These are phyloP conservation scores for Thalassiosira exigua DNA, from an alignment of 352 stramenopile species.

Conservation along the genomic window DNA sequence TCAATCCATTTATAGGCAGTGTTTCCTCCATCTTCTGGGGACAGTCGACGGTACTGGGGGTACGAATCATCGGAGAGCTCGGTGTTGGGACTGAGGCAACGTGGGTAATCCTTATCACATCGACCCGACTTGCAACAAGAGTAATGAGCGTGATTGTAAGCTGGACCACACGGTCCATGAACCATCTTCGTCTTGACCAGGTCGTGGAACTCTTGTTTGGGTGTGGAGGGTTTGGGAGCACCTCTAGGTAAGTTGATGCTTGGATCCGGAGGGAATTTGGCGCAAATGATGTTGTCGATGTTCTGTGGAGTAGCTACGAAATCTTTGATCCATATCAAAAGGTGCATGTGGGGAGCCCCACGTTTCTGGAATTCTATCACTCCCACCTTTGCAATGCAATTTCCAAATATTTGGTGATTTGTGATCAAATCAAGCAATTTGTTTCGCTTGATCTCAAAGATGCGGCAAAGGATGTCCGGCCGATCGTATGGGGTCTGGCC, in stretches of 20 bases:
- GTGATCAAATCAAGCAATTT: constrained; percentile 19
- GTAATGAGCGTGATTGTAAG: neutral
- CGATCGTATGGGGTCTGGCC: constrained; percentile 18
- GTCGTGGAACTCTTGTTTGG: constrained; percentile 8
- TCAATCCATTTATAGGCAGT: constrained; percentile 9
- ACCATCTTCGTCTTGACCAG: constrained; percentile 26
- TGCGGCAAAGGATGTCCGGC: constrained; percentile 30
- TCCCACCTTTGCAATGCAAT: constrained; percentile 48
- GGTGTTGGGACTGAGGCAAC: constrained; percentile 1
- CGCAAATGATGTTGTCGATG: constrained; percentile 17
- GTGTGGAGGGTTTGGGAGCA: neutral
- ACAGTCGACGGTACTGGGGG: constrained; percentile 14
- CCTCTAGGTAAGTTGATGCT: neutral
- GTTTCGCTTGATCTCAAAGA: constrained; percentile 42
- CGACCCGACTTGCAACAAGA: constrained; percentile 3
- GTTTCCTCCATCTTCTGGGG: constrained; percentile 16
- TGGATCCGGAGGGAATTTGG: constrained; percentile 24
- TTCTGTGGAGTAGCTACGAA: constrained; percentile 30
- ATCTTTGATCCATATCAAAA: constrained; percentile 62
- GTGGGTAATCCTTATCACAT: constrained; percentile 12
- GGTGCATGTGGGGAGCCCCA: constrained; percentile 74
- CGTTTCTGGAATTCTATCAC: constrained; percentile 76
- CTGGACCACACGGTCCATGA: constrained; percentile 23
- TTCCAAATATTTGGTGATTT: no score
- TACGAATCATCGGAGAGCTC: constrained; percentile 12